Evolutionary conservation across 345 rosid genomes (phyloP), one percentile per base, ranked within the genome.

Genomic region (Chamaenerion angustifolium): DNA sequence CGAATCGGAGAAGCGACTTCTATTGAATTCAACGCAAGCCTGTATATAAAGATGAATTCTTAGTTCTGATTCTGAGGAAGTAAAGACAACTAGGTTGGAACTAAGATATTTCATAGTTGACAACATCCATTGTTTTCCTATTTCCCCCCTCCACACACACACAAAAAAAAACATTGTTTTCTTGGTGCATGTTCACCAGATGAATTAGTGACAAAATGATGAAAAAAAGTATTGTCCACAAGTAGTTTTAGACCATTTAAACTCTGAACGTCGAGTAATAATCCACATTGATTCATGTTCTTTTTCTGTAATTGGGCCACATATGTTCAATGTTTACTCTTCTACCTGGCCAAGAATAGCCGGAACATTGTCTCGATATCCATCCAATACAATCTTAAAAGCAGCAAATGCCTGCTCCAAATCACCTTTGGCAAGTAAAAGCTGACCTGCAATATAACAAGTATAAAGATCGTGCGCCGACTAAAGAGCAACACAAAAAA

Each of bases 271-370:
- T 31, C 37, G 37, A 31, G 5, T 21, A 19, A 27, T 18, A 8
- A n/a, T 50, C 54, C 16, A 40, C 42, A 31, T 18, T 31, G 0
- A 50, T 13, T 35, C 17, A 35, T 10, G 19, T 35, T 50, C 17
- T 12, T 27, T 1, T 2, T 31, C 10, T 2, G 40, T 50, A 35
- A 21, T n/a, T 1, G 17, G 11, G 11, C 12, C 16, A 3, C 12
- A 15, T 35, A 31, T 50, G 54, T 42, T 23, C 27, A 48, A 23
- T 1, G 3, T n/a, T 50, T 40, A 13, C 8, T 25, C 40, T 13
- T 42, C 11, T 21, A 92, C 98, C 95, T 92, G 98, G 58, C 98
- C 96, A 57, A 92, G 75, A 74, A 87, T 89, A 74, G 96, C 96
- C 58, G 98, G 79, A 41, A 92, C 89, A 57, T 80, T 87, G 60